Conservation (phyloP, 1,284 basidiomycete genomes). For the Marasmius fiardii region DNA sequence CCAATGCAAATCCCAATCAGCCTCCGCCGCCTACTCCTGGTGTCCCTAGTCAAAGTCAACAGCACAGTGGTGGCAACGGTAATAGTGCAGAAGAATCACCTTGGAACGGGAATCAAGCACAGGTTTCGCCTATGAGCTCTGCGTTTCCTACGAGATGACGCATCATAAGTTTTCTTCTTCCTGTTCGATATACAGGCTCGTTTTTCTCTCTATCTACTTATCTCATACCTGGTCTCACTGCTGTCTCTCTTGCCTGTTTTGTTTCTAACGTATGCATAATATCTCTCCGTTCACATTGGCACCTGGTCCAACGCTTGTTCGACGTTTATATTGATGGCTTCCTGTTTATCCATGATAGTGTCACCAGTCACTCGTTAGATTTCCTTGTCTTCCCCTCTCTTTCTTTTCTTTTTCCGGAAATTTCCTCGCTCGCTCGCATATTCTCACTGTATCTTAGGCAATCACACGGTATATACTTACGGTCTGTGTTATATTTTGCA, state of each 20-base stretch:
- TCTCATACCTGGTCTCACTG: background rate
- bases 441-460: background rate
- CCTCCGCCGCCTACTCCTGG: conserved; percentile 59
- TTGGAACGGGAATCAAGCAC: conserved; percentile 35
- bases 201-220: background rate
- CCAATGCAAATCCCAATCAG: conserved; percentile 30
- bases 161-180: background rate
- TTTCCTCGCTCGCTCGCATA: background rate
- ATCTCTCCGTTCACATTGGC: background rate
- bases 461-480: background rate
- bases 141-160: conserved; percentile 50
- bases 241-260: background rate
- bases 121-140: conserved; percentile 72
- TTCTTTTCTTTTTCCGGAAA: background rate
- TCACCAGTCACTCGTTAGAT: background rate
- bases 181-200: background rate
- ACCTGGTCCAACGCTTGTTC: background rate
- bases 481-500: background rate
- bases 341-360: background rate
- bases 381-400: too few species aligned
- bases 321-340: background rate
- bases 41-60: conserved; percentile 26
- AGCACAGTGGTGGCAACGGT: conserved; percentile 20
- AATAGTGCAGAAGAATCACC: conserved; percentile 29
- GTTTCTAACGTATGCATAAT: background rate